Evolutionary conservation across 441 rosid genomes (phyloP), one percentile per base, ranked within the genome.

Genomic region (Bocquillonia castaneifolia): DNA sequence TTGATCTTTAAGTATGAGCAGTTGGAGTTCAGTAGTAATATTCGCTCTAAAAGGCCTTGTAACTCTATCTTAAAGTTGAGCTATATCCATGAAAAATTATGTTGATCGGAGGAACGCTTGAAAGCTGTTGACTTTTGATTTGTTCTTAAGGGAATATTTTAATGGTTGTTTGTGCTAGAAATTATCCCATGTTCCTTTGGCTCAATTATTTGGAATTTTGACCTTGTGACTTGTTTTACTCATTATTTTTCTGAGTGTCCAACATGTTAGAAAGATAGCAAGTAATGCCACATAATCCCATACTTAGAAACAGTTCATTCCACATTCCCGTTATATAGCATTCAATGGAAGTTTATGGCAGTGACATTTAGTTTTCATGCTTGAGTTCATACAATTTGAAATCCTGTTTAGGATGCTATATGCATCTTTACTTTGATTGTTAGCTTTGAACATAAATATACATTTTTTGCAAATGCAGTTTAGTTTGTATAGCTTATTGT

Each of bases 401-500:
- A 48, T 32, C 61, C 22, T 57, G 42, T 32, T 40, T 15, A 18
- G 28, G 50, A 28, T 28, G 45, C 51, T 22, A 67, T 63, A 25
- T 48, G 15, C 42, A 45, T 55, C 13, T 65, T 7, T 31, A 28
- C 14, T 36, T 22, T 69, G 22, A 20, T 12, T 36, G 6, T 68
- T 59, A 54, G 29, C 66, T 63, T 61, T 45, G 45, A 48, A 34
- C 31, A 15, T 67, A 37, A 50, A 20, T 22, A n/a, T n/a, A 39
- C 42, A 20, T 29, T 60, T 66, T 60, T 61, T 55, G 59, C 50
- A 23, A 61, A 63, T 78, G 85, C 82, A 71, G 82, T 76, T 76
- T 79, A 57, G 76, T 75, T 72, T 81, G 67, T 67, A 72, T 72
- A 76, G 77, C 75, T 76, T 63, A 42, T 71, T 69, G 48, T 68